Conservation (phyloP, 2,329 filamentous ascomycete species). For the Tolypocladium cylindrosporum region DNA sequence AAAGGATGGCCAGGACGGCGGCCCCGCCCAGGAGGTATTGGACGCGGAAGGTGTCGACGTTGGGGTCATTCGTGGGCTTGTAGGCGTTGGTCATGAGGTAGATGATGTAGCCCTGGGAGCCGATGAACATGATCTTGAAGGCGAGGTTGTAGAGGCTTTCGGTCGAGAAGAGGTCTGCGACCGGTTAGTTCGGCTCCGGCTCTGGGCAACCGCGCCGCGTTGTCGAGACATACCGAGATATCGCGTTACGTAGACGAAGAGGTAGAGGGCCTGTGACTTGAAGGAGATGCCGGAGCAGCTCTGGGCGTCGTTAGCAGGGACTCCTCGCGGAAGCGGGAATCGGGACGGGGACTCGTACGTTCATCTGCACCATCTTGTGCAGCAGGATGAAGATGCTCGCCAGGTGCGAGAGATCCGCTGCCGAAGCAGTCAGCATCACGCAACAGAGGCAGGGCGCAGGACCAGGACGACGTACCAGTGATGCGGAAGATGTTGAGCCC, state of each 20-base stretch:
- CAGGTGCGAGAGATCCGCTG: slow-evolving; percentile 92
- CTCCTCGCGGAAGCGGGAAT: background rate
- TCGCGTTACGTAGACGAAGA: slow-evolving; percentile 86
- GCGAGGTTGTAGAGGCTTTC: slow-evolving; percentile 81
- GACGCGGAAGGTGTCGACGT: slow-evolving; percentile 93
- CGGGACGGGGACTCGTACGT: slow-evolving; percentile 44
- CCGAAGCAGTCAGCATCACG: slow-evolving; percentile 8
- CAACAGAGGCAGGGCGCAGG: background rate
- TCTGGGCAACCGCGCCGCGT: background rate
- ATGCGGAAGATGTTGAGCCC: slow-evolving; percentile 49
- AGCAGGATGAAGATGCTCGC: slow-evolving; percentile 88
- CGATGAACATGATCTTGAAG: slow-evolving; percentile 95
- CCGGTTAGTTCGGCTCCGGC: background rate
- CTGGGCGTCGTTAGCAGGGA: slow-evolving; percentile 36
- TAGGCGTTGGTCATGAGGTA: slow-evolving; percentile 98
- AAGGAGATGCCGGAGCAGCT: slow-evolving; percentile 97
- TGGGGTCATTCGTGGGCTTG: slow-evolving; percentile 94
- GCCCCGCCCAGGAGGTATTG: slow-evolving; percentile 85
- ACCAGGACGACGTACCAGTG: slow-evolving; percentile 31
- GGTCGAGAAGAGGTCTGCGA: slow-evolving; percentile 73
- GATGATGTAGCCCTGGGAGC: slow-evolving; percentile 82
- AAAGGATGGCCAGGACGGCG: slow-evolving; percentile 66
- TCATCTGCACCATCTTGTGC: slow-evolving; percentile 91
- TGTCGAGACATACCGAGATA: slow-evolving; percentile 60
- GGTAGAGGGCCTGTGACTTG: slow-evolving; percentile 93